Conservation (phyloP, 176 grass and related monocot genomes). For the Zoysia pacifica region DNA sequence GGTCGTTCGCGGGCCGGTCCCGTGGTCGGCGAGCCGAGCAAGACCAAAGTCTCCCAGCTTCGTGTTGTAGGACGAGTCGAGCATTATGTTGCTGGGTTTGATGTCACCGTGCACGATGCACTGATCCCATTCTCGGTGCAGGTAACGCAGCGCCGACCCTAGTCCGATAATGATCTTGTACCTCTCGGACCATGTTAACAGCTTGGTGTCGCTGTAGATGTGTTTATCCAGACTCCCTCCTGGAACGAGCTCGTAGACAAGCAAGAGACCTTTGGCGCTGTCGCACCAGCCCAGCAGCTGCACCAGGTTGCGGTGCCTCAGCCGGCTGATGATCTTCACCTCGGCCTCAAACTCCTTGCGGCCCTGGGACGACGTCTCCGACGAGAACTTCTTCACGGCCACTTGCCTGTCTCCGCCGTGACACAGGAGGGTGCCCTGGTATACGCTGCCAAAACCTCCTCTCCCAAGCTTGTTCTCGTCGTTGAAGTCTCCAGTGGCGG, state of each 20-base stretch:
- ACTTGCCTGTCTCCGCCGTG: not conserved
- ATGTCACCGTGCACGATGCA: slow-evolving; percentile 15
- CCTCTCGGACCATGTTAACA: not conserved
- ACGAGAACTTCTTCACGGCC: slow-evolving; percentile 18
- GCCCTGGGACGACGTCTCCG: not conserved
- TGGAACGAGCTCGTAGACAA: slow-evolving; percentile 12
- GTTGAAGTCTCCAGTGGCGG: slow-evolving; percentile 1
- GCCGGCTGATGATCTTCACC: slow-evolving; percentile 38
- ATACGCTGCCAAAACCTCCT: not conserved
- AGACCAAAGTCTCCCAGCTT: too few species aligned
- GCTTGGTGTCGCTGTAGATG: not conserved
- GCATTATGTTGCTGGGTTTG: slow-evolving; percentile 34
- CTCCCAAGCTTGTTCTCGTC: not conserved
- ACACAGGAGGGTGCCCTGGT: not conserved
- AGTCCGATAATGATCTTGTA: not conserved
- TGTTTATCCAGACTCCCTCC: slow-evolving; percentile 47
- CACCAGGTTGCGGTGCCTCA: slow-evolving; percentile 48
- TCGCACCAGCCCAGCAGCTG: slow-evolving; percentile 25
- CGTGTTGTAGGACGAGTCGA: too few species aligned
- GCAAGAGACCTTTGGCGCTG: slow-evolving; percentile 1
- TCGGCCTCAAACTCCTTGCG: slow-evolving; percentile 23
- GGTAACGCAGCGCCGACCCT: not conserved
- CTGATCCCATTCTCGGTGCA: not conserved
- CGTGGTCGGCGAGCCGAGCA: too few species aligned
- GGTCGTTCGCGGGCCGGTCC: too few species aligned